Evolutionary conservation across 805 yeast genomes (phyloP).

Genomic region (Pichia rugopelliculosa): DNA sequence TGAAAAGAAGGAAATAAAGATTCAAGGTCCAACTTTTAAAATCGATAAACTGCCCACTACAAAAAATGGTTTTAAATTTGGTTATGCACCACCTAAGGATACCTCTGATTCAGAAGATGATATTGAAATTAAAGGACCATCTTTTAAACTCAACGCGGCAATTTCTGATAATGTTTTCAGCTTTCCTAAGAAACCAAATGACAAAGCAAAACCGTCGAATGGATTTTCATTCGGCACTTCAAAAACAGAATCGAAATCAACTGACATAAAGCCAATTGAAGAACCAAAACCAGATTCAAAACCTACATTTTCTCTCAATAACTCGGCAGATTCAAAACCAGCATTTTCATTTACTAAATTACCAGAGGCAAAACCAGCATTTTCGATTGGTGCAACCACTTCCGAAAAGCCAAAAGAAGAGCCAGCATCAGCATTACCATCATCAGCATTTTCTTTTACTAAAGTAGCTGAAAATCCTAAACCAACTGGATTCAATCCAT

Average conservation of each 20-base stretch:
- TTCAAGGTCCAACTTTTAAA: constrained; percentile 66
- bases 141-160: constrained; percentile 38
- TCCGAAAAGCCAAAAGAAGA: background rate
- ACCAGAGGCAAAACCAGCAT: constrained; percentile 3
- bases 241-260: constrained; percentile 16
- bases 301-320: constrained; percentile 14
- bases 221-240: constrained; percentile 5
- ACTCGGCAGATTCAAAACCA: constrained; percentile 7
- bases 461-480: too few species aligned
- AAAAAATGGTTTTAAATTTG: constrained; percentile 43
- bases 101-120: constrained; percentile 50
- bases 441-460: constrained; percentile 2
- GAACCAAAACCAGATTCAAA: constrained; percentile 10
- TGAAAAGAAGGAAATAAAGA: constrained; percentile 48
- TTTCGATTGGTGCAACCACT: constrained; percentile 2
- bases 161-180: constrained; percentile 29
- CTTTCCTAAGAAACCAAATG: constrained; percentile 7
- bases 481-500: background rate
- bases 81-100: constrained; percentile 27
- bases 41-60: constrained; percentile 40
- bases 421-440: constrained; percentile 2
- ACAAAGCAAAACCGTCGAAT: background rate
- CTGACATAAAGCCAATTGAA: constrained; percentile 9
- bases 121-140: constrained; percentile 66
- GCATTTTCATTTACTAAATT: constrained; percentile 1